phyloP scores from a whole-genome alignment of 2,329 filamentous ascomycete species.

The Aspergillus oerlinghausenensis region DNA sequence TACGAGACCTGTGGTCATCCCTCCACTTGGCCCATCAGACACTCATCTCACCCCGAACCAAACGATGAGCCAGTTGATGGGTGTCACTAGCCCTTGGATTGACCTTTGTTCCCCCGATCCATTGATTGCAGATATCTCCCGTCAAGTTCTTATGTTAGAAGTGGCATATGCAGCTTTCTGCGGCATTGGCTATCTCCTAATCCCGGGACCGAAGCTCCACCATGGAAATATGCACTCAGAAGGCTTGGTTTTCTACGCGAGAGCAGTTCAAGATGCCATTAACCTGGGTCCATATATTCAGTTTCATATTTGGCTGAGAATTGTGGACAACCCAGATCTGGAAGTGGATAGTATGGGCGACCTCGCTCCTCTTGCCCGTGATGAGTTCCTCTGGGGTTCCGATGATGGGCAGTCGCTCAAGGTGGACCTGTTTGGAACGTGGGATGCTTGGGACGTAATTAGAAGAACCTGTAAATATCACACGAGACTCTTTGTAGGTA shows the following conservation, averaged over 20 bases:
- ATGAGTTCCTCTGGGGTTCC: constrained; percentile 32
- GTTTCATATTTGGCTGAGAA: constrained; percentile 75
- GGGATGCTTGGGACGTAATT: constrained; percentile 93
- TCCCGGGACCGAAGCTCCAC: constrained; percentile 70
- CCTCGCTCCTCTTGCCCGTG: constrained; percentile 40
- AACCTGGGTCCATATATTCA: constrained; percentile 70
- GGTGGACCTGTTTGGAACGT: constrained; percentile 70
- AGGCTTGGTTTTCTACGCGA: constrained; percentile 68
- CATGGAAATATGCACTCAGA: constrained; percentile 48
- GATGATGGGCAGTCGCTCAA: constrained; percentile 40
- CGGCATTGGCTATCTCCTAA: constrained; percentile 75
- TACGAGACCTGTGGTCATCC: constrained; percentile 35
- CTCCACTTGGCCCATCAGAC: constrained; percentile 40
- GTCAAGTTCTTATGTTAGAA: constrained; percentile 85
- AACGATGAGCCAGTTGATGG: constrained; percentile 72
- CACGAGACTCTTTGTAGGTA: constrained; percentile 76
- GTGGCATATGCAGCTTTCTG: constrained; percentile 95
- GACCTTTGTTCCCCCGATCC: constrained; percentile 81
- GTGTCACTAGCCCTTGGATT: constrained; percentile 85
- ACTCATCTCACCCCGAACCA: constrained; percentile 72
- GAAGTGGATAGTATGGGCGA: constrained; percentile 44
- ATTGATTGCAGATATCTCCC: constrained; percentile 76
- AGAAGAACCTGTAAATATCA: constrained; percentile 82
- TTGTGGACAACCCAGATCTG: constrained; percentile 68
- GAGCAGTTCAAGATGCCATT: constrained; percentile 76